Evolutionary conservation across 345 rosid species (phyloP).

Genomic region (Viola odorata): DNA sequence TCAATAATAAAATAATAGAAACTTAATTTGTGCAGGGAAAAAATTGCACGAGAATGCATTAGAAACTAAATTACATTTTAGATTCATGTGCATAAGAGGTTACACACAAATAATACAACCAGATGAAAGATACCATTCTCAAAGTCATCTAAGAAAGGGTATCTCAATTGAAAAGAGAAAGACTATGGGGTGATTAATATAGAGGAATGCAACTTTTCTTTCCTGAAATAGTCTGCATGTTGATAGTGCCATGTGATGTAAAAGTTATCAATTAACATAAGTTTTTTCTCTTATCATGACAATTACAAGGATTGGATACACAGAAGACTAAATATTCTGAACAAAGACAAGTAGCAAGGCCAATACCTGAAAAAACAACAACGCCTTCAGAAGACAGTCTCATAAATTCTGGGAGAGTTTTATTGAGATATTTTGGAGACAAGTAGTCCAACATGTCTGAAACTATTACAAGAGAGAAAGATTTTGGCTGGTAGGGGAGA

Average conservation of each 20-base stretch:
- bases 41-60: background rate
- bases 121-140: background rate
- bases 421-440: constrained; percentile 89
- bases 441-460: constrained; percentile 94
- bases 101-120: background rate
- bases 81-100: background rate
- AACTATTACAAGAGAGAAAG: constrained; percentile 84
- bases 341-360: background rate
- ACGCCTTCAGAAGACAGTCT: constrained; percentile 82
- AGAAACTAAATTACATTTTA: background rate
- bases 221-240: background rate
- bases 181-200: background rate
- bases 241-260: background rate
- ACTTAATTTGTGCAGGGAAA: background rate
- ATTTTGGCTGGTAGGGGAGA: constrained; percentile 80
- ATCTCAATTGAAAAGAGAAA: background rate
- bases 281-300: background rate
- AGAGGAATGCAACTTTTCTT: background rate
- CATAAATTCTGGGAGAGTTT: constrained; percentile 83
- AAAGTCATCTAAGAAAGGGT: background rate
- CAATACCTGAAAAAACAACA: constrained; percentile 68
- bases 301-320: background rate
- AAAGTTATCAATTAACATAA: background rate
- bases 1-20: constrained; percentile 3
- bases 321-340: background rate